Conservation (phyloP, 2,329 filamentous ascomycete genomes). For the Niveomyces coronatus region DNA sequence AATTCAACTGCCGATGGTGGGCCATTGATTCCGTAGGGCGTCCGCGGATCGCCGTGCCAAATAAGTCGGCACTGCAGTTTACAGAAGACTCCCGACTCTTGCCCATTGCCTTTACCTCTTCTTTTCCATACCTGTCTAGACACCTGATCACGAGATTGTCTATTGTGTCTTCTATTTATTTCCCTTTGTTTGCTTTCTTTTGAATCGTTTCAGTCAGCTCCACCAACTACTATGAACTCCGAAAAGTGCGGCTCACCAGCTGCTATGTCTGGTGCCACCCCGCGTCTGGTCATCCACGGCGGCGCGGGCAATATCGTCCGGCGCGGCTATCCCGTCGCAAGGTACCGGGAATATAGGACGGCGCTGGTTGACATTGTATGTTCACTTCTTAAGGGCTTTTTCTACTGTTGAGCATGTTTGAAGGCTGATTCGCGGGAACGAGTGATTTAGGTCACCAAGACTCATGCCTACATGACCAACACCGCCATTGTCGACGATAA, state of each 20-base stretch:
- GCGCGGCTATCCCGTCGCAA: conserved; percentile 44
- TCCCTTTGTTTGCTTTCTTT: not conserved
- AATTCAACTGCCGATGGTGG: too few species aligned
- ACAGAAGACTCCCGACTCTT: too few species aligned
- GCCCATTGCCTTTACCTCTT: too few species aligned
- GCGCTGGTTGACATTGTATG: conserved; percentile 52
- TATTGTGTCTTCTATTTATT: not conserved
- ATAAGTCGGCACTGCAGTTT: too few species aligned
- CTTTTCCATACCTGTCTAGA: too few species aligned
- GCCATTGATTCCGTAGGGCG: too few species aligned
- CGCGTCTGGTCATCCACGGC: conserved; percentile 57
- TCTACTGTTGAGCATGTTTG: not conserved
- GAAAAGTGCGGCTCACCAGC: conserved; percentile 14
- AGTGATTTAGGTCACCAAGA: conserved; percentile 30
- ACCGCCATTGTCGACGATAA: conserved; percentile 14
- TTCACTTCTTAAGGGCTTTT: not conserved
- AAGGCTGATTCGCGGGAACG: not conserved
- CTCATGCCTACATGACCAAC: conserved; percentile 38
- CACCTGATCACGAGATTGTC: too few species aligned
- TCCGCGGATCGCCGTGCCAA: too few species aligned
- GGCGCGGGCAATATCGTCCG: conserved; percentile 62
- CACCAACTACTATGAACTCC: too few species aligned
- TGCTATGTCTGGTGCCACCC: conserved; percentile 30
- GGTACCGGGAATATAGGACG: conserved; percentile 47
- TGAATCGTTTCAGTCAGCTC: too few species aligned